Conservation (phyloP, 352 stramenopile genomes). For the Pseudoperonospora humuli region DNA sequence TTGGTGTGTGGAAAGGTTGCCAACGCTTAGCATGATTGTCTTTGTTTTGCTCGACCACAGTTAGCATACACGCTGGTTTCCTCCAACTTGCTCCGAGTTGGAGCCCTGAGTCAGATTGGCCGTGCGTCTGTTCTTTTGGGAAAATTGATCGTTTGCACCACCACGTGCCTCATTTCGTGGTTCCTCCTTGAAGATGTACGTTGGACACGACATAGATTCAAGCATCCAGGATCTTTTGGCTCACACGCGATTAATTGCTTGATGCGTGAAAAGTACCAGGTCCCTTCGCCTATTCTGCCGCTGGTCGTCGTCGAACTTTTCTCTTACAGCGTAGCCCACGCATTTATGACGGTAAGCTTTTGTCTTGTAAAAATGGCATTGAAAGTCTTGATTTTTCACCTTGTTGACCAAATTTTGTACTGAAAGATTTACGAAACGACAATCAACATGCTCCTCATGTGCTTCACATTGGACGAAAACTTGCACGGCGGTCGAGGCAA, state of each 20-base stretch:
- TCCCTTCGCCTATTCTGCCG: constrained; percentile 54
- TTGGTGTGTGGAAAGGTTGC: not conserved
- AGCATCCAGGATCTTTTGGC: not conserved
- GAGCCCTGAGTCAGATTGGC: constrained; percentile 57
- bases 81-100: constrained; percentile 59
- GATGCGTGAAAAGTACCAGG: constrained; percentile 10
- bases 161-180: constrained; percentile 57
- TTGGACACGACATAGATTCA: not conserved
- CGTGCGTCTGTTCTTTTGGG: constrained; percentile 60
- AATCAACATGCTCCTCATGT: constrained; percentile 81
- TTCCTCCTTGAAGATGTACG: constrained; percentile 62
- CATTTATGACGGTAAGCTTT: constrained; percentile 64
- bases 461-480: constrained; percentile 80
- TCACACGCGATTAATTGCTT: constrained; percentile 1
- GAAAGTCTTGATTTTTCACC: not conserved
- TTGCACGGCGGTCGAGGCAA: constrained; percentile 74
- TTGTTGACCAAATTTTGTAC: not conserved
- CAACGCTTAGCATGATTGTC: not conserved
- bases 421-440: constrained; percentile 77
- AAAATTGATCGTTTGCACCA: constrained; percentile 72
- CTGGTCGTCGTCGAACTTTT: constrained; percentile 60
- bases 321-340: constrained; percentile 69
- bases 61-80: constrained; percentile 60
- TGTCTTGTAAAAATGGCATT: not conserved
- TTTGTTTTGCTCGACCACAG: constrained; percentile 14